These are phyloP conservation scores for Citrus trifoliata DNA, from an alignment of 345 rosid species.

Conservation along the genomic window DNA sequence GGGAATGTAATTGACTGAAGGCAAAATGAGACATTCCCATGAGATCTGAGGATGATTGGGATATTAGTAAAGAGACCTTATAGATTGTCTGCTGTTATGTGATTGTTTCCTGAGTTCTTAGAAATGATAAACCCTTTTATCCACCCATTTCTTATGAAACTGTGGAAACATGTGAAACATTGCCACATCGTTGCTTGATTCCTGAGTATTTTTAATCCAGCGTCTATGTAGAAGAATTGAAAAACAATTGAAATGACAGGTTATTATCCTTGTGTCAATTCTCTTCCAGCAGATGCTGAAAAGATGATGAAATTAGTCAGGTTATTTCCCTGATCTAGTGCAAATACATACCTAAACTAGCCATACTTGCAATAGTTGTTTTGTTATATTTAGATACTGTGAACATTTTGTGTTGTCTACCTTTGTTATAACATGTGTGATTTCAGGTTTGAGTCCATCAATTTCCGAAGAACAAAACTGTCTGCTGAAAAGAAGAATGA, in stretches of 20 bases:
- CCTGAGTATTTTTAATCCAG: background rate
- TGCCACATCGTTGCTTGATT: background rate
- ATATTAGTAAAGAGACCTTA: background rate
- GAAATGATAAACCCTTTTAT: background rate
- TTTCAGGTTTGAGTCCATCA: constrained; percentile 41
- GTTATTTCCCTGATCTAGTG: background rate
- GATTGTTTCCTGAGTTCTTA: background rate
- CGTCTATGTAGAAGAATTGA: background rate
- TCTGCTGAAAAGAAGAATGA: constrained; percentile 31
- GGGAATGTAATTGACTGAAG: background rate
- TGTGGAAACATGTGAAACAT: background rate
- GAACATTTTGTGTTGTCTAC: background rate
- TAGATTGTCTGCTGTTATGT: background rate
- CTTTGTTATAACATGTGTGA: background rate
- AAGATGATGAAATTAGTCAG: background rate
- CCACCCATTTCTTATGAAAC: background rate
- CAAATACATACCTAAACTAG: background rate
- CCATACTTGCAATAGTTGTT: background rate
- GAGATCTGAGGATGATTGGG: background rate
- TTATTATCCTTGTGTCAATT: background rate
- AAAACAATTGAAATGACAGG: background rate
- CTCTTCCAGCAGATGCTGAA: background rate
- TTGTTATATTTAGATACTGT: background rate
- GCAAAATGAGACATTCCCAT: background rate
- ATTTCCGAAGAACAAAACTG: constrained; percentile 31